Evolutionary conservation across 208 protist genomes (phyloP).

Genomic region (Angomonas deanei): DNA sequence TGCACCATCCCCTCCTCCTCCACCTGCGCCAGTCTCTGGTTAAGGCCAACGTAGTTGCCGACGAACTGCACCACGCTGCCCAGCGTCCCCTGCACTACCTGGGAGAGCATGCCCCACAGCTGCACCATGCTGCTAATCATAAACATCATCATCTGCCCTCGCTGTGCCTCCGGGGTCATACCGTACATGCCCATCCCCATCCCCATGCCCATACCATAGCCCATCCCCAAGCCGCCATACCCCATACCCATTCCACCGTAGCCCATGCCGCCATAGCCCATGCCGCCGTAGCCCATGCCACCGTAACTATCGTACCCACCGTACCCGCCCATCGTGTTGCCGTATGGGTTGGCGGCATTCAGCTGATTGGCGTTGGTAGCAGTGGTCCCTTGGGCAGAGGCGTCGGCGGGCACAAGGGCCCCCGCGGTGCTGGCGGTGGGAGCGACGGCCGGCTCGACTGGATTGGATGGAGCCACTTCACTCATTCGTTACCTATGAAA

Average conservation of each 20-base stretch:
- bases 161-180: slow-evolving; percentile 80
- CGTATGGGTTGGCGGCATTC: too few relatives aligned
- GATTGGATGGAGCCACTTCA: too few relatives aligned
- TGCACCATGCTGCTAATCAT: slow-evolving; percentile 80
- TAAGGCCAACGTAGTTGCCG: slow-evolving; percentile 75
- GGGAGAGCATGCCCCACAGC: slow-evolving; percentile 81
- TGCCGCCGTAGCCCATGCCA: slow-evolving; percentile 23
- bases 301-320: slow-evolving; percentile 20
- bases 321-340: too few relatives aligned
- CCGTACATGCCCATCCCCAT: slow-evolving; percentile 58
- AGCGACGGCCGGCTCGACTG: too few relatives aligned
- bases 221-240: slow-evolving; percentile 33
- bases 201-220: slow-evolving; percentile 47
- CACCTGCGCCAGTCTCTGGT: slow-evolving; percentile 44
- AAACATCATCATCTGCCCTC: slow-evolving; percentile 87
- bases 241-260: slow-evolving; percentile 50
- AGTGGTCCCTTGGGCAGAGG: too few relatives aligned
- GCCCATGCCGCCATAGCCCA: slow-evolving; percentile 26
- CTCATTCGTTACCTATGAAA: too few relatives aligned
- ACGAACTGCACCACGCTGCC: slow-evolving; percentile 79
- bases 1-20: slow-evolving; percentile 47
- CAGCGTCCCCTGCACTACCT: slow-evolving; percentile 81
- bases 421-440: too few relatives aligned
- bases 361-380: too few relatives aligned
- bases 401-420: too few relatives aligned